Evolutionary conservation across 139 green algal species (phyloP), one percentile per base, ranked within the genome.

Genomic region (Chlorella sp.): DNA sequence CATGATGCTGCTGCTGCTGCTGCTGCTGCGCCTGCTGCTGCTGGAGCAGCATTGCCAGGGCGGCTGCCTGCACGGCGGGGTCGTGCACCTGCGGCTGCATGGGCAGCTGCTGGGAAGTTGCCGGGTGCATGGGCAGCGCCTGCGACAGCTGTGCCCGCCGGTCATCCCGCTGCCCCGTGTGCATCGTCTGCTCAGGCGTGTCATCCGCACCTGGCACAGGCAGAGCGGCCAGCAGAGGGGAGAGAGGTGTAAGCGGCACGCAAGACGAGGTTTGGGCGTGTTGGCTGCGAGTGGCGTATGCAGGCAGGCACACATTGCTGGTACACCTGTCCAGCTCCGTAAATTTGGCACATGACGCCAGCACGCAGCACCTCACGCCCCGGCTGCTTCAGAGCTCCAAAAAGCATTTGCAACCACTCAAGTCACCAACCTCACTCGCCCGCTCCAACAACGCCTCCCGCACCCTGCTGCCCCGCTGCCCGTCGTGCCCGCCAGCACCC

Each of bases 11-110:
- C 34, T 37, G 48, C 57, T 34, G 57, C 9, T 48, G 34, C 82
- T 57, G 57, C 57, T 75, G 78, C 86, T 81, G 84, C 68, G 5
- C 11, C 68, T 81, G 84, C 66, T 88, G 84, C 32, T 76, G 57
- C 82, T 75, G 57, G 57, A 28, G n/a, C 60, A 86, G 86, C 86
- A 36, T 26, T 0, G 39, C 71, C 4, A 32, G 37, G 48, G 80
- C 21, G 32, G 89, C 28, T 3, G 88, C 87, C 86, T 91, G 75
- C 83, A 68, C 79, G 34, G 84, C 32, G 0, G 34, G 34, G 0
- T 60, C 57, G 14, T 76, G 30, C 82, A 24, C 57, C 82, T 34
- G 34, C 60, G 4, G 14, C 80, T 34, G 57, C 34, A n/a, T 11
- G 34, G 64, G 32, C 34, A 36, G 34, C 34, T 24, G 34, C 82